phyloP scores from a whole-genome alignment of 345 rosid genomes.

The Raphanus raphanistrum region DNA sequence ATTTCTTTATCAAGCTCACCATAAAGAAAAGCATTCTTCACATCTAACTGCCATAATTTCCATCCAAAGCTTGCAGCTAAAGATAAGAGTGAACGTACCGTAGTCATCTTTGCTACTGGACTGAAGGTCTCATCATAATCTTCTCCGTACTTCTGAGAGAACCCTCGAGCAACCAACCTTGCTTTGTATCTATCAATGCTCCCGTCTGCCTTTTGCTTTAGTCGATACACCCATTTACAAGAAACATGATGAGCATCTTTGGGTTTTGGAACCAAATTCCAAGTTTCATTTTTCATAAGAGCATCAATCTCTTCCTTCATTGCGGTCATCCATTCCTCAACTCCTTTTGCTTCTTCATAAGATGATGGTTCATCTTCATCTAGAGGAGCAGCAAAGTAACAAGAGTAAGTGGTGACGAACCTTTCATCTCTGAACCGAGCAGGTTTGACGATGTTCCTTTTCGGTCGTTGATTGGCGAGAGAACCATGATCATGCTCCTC shows the following conservation, averaged over 20 bases:
- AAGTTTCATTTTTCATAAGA: constrained; percentile 7
- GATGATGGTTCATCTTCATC: neutral
- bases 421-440: neutral
- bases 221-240: constrained; percentile 16
- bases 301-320: constrained; percentile 2
- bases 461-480: neutral
- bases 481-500: neutral
- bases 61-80: neutral
- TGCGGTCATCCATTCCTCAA: neutral
- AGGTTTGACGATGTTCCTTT: neutral
- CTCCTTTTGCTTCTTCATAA: neutral
- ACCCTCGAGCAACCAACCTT: neutral
- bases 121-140: neutral
- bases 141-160: neutral
- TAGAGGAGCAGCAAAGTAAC: constrained; percentile 2
- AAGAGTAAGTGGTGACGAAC: neutral
- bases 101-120: neutral
- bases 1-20: neutral
- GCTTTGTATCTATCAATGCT: neutral
- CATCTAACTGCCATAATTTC: neutral
- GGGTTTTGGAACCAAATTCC: constrained; percentile 21
- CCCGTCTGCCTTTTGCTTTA: neutral
- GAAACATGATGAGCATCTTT: neutral
- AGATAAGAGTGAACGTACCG: neutral
- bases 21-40: neutral